phyloP scores from a whole-genome alignment of 257 asterid species.

The Gardenia jasminoides region DNA sequence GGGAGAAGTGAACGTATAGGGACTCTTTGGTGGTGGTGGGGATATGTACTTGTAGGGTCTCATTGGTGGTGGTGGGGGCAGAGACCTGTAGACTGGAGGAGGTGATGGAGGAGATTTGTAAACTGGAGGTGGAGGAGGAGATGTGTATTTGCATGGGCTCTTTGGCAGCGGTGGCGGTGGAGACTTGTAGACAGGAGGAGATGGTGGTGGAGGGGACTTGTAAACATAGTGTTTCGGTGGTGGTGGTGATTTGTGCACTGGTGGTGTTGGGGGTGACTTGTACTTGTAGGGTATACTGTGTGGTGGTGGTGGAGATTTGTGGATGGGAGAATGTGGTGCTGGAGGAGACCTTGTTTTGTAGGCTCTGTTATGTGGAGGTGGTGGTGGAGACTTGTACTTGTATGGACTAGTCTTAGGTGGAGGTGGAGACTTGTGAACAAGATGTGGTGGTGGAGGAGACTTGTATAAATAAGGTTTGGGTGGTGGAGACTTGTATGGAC shows the following conservation, averaged over 20 bases:
- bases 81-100: neutral
- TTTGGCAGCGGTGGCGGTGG: slow-evolving; percentile 3
- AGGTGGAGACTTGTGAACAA: neutral
- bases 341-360: slow-evolving; percentile 5
- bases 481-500: neutral
- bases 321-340: neutral
- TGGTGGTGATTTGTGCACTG: too few species aligned
- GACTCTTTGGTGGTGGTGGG: neutral
- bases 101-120: neutral
- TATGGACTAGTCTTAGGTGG: neutral
- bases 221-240: too few species aligned
- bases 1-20: neutral
- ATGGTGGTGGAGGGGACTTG: too few species aligned
- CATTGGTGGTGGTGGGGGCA: neutral
- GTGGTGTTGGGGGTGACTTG: too few species aligned
- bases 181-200: too few species aligned
- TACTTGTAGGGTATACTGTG: too few species aligned
- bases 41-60: neutral
- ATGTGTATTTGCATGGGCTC: neutral
- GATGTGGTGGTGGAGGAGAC: neutral
- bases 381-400: neutral
- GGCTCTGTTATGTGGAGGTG: too few species aligned
- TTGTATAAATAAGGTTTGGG: neutral
- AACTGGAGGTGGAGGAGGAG: neutral
- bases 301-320: neutral